Percentiles rank a stretch among this genome's conserved stretches.
These are phyloP conservation scores for Trichaptum fuscoviolaceum DNA, from an alignment of 768 basidiomycete species.

Conservation along the genomic window DNA sequence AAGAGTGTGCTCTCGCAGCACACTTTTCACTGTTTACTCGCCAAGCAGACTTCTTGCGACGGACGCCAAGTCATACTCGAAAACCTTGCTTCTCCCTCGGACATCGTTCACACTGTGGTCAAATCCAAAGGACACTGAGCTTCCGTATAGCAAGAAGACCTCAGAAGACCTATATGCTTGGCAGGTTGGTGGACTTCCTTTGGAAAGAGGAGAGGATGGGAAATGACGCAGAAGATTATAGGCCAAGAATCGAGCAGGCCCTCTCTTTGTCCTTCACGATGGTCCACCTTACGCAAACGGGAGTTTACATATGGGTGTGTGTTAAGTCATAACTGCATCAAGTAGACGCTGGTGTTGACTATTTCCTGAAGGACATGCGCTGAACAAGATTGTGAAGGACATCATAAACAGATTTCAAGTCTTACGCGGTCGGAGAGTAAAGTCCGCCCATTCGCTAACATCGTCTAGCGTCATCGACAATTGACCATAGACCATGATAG, in stretches of 20 bases:
- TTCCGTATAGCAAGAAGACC: constrained; percentile 52
- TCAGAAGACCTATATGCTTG: constrained; percentile 65
- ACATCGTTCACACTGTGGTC: constrained; percentile 74
- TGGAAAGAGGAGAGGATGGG: constrained; percentile 1
- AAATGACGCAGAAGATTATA: constrained; percentile 23
- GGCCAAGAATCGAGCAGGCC: constrained; percentile 61
- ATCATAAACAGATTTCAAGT: constrained; percentile 89
- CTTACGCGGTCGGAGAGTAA: constrained; percentile 67
- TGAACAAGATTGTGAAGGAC: constrained; percentile 96
- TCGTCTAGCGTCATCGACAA: constrained; percentile 2
- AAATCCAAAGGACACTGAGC: constrained; percentile 59
- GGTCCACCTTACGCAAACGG: constrained; percentile 99
- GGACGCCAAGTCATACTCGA: constrained; percentile 36
- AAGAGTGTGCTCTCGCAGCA: not conserved
- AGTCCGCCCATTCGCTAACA: constrained; percentile 44
- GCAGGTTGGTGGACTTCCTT: constrained; percentile 28
- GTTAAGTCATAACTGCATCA: not conserved
- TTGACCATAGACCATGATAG: constrained; percentile 34
- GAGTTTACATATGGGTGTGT: constrained; percentile 85
- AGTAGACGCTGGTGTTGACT: not conserved
- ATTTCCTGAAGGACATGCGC: constrained; percentile 67
- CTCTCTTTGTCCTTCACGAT: constrained; percentile 84
- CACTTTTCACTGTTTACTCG: not conserved
- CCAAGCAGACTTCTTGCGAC: constrained; percentile 1
- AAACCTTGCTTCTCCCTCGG: constrained; percentile 75